Percentiles rank a stretch among this genome's conserved stretches.
These are phyloP conservation scores for Singerocomus rubriflavus DNA, from an alignment of 1,284 basidiomycete species.

Conservation along the genomic window DNA sequence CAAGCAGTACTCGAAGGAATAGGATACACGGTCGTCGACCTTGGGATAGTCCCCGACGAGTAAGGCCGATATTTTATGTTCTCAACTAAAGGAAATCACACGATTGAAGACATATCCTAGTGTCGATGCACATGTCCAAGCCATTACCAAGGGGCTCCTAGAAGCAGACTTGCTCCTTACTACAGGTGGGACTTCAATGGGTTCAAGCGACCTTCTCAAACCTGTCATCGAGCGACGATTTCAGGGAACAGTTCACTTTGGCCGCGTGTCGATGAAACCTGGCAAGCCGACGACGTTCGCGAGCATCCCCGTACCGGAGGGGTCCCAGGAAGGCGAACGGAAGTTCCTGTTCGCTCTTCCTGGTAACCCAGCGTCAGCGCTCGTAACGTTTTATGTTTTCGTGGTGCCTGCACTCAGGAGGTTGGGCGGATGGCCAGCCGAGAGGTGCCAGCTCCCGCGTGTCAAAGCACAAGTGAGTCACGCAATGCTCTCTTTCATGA, in stretches of 20 bases:
- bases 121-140: slow-evolving; percentile 57
- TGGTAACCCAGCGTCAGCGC: slow-evolving; percentile 84
- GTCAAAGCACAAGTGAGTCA: slow-evolving; percentile 59
- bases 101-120: slow-evolving; percentile 35
- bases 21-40: slow-evolving; percentile 76
- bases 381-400: slow-evolving; percentile 87
- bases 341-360: slow-evolving; percentile 81
- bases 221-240: slow-evolving; percentile 82
- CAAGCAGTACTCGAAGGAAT: slow-evolving; percentile 65
- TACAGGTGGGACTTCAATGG: slow-evolving; percentile 91
- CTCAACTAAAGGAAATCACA: not conserved
- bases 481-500: not conserved
- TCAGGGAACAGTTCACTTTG: slow-evolving; percentile 75
- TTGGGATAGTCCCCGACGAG: slow-evolving; percentile 79
- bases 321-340: slow-evolving; percentile 16
- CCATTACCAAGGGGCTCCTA: slow-evolving; percentile 55
- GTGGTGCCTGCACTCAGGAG: slow-evolving; percentile 77
- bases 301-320: slow-evolving; percentile 49
- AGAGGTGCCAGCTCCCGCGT: slow-evolving; percentile 58
- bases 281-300: slow-evolving; percentile 89
- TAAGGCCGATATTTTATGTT: slow-evolving; percentile 22
- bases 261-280: slow-evolving; percentile 67
- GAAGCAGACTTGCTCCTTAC: slow-evolving; percentile 75
- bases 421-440: slow-evolving; percentile 64
- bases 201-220: slow-evolving; percentile 81